A percentile compares a stretch with the other conserved stretches of the same genome.
These are phyloP conservation scores for Calonectria fujianensis DNA, from an alignment of 2,329 filamentous ascomycete species.

Conservation along the genomic window DNA sequence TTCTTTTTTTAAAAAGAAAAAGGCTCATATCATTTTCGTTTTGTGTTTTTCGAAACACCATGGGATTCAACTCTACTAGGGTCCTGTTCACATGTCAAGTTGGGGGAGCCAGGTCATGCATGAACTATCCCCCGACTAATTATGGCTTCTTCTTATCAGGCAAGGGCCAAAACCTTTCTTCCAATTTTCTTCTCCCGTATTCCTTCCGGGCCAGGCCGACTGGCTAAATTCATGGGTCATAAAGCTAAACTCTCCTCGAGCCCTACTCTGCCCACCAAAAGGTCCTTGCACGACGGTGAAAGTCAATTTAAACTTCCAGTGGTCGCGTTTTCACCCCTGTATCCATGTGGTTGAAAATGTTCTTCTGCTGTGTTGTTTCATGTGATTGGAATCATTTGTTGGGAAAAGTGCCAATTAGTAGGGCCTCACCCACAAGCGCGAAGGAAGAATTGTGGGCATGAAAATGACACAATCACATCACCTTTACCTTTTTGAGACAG, in stretches of 20 bases:
- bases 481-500: too few species aligned
- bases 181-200: neutral
- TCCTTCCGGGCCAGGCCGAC: neutral
- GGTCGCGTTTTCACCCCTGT: neutral
- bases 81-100: neutral
- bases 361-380: neutral
- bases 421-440: neutral
- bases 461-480: neutral
- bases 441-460: neutral
- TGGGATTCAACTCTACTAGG: neutral
- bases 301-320: neutral
- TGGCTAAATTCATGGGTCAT: neutral
- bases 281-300: neutral
- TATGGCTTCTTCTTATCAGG: neutral
- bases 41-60: neutral
- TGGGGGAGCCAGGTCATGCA: neutral
- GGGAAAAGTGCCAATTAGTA: neutral
- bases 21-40: neutral
- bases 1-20: too few species aligned
- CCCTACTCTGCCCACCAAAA: neutral
- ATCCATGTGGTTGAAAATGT: neutral
- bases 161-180: conserved; percentile 1
- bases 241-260: neutral
- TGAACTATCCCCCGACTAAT: neutral
- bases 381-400: conserved; percentile 1